phyloP scores from a whole-genome alignment of 208 protist genomes.

The Trypanosomatidae sp. region DNA sequence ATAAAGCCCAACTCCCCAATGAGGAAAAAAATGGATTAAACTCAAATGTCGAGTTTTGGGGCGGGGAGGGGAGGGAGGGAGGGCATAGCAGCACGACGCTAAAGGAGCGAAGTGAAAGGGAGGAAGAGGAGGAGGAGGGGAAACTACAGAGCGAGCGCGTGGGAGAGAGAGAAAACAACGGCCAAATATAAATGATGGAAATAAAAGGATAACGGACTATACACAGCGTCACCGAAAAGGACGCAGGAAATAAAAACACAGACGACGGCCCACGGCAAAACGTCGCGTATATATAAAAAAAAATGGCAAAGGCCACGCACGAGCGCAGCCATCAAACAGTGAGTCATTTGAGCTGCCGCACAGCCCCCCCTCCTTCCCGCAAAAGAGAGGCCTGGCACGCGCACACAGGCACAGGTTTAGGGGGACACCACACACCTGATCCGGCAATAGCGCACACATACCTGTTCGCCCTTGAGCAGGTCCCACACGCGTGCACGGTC shows the following conservation, averaged over 20 bases:
- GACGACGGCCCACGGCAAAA: background rate
- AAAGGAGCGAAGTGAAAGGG: background rate
- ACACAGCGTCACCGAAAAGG: background rate
- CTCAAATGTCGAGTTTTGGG: background rate
- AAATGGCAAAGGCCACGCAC: background rate
- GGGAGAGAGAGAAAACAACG: constrained; percentile 1
- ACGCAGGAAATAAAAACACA: background rate
- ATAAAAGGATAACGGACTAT: background rate
- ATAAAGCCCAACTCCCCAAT: no score
- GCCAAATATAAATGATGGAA: background rate
- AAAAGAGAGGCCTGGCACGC: background rate
- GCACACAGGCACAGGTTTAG: background rate
- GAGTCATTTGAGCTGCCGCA: background rate
- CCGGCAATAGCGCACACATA: constrained; percentile 3
- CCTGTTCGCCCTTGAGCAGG: background rate
- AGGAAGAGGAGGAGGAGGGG: background rate
- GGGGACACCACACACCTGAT: background rate
- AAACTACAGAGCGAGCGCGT: background rate
- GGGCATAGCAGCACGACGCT: background rate
- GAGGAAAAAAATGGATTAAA: background rate
- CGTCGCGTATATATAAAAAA: background rate
- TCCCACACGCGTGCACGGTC: background rate
- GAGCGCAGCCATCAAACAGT: background rate
- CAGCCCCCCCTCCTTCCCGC: background rate
- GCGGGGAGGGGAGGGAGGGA: background rate